Evolutionary conservation across 371 early-diverging fungal genomes (phyloP), one percentile per base, ranked within the genome.

Genomic region (Coemansia sp.): DNA sequence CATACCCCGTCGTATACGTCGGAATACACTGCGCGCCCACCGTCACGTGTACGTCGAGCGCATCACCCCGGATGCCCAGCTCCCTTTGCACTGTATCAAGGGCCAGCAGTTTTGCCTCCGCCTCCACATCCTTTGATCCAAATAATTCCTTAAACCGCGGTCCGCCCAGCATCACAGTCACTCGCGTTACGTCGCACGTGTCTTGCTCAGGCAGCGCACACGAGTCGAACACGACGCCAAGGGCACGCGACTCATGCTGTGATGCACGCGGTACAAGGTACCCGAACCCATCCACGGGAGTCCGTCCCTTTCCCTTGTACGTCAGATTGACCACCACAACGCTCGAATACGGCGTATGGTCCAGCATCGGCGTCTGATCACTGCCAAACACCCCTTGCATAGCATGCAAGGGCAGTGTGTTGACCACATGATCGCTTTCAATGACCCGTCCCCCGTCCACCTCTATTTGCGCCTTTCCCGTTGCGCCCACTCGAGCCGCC

Each of bases 81-180:
- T 85, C 86, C 5, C 72, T 59, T 42, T 76, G 69, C 58, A 92
- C 68, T 1, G 83, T 81, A 29, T 81, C 73, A 10, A 71, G 27
- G 0, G 86, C 86, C 37, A 0, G 66, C 60, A n/a, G 79, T 57
- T 27, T 67, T 67, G n/a, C 81, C 69, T 14, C 37, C 3, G 37
- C 37, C 37, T 34, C 37, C 37, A 65, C 68, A 0, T 45, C 55
- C 52, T 64, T 55, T 1, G 47, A 21, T 4, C 18, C 81, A 77
- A 82, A 84, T 77, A 65, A 55, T 27, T 84, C 78, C 4, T 80
- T 59, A 83, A 92, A 95, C 60, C 83, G 81, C 59, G 89, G 85
- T 1, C 96, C 97, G 60, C 97, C 97, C 52, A 96, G 83, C 97
- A 97, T 95, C 29, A 88, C 93, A 0, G 95, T 96, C 11, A 94